Evolutionary conservation across 139 green algal species (phyloP), one percentile per base, ranked within the genome.

Genomic region (Micromonas commoda): DNA sequence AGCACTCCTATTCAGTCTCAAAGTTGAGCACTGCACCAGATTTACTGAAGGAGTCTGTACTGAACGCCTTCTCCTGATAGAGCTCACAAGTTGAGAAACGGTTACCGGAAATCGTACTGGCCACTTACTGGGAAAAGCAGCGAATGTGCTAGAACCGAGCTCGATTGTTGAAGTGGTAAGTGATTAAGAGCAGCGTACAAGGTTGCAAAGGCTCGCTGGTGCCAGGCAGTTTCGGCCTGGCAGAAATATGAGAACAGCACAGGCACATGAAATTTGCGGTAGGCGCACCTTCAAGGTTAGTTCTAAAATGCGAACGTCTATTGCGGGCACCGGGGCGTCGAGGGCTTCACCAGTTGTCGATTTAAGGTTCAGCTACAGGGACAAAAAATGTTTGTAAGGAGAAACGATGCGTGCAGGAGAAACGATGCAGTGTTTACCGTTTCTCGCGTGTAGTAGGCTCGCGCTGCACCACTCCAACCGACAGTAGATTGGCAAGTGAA

Each of bases 401-500:
- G 45, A 16, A 16, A 16, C 45, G 45, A 57, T 57, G 45, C 9
- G 45, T 16, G 45, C 9, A 57, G 16, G 45, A 57, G 16, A 57
- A 16, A 23, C 45, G 45, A 9, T 16, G 45, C 45, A 16, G 45
- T 57, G 45, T 57, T 57, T 57, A 38, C 68, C 9, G 35, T 61
- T 63, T 73, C 66, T n/a, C 66, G 66, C 66, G 32, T 39, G 66
- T 73, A 73, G 29, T 73, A 73, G 34, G 32, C 31, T 4, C 28
- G 66, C 66, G 66, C 66, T 20, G 31, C 33, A 24, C 31, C 32
- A 29, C 53, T 73, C 66, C 66, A 73, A 24, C 23, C 29, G 23
- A 19, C 32, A 13, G 32, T 38, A 24, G 66, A 21, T 20, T 21
- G 9, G n/a, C 66, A 33, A 20, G 66, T 33, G 31, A 73, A 33